Evolutionary conservation across 2,329 filamentous ascomycete genomes (phyloP).

Genomic region (Colletotrichum theobromicola): DNA sequence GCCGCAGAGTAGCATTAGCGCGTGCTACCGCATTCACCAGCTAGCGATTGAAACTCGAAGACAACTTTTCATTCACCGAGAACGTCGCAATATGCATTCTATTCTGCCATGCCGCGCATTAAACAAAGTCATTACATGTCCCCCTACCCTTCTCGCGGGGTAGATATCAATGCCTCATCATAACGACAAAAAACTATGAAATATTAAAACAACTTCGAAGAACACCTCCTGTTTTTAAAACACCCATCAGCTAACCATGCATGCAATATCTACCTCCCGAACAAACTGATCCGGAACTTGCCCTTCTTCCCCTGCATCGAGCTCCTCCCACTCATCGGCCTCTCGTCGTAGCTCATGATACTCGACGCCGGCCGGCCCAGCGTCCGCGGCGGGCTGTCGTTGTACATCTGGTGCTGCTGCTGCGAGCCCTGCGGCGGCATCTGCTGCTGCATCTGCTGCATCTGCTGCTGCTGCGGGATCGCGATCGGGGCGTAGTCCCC

Average conservation of each 20-base stretch:
- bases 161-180: background rate
- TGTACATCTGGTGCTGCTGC: slow-evolving; percentile 15
- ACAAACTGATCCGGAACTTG: slow-evolving; percentile 20
- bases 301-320: slow-evolving; percentile 12
- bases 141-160: background rate
- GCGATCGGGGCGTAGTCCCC: slow-evolving; percentile 35
- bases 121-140: background rate
- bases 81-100: background rate
- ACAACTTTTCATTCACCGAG: background rate
- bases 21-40: background rate
- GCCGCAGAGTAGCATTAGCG: fast-evolving
- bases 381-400: slow-evolving; percentile 11
- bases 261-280: slow-evolving; percentile 14
- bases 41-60: background rate
- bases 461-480: background rate
- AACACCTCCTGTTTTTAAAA: background rate
- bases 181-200: background rate
- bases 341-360: slow-evolving; percentile 20
- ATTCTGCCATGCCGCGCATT: background rate
- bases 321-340: slow-evolving; percentile 19
- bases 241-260: too few species aligned
- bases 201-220: background rate
- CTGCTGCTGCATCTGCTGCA: background rate
- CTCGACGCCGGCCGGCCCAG: slow-evolving; percentile 8
- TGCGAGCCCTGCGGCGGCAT: background rate